Base-by-base conservation (phyloP, 257 asterid genomes). In the Verbascum thapsus region DNA sequence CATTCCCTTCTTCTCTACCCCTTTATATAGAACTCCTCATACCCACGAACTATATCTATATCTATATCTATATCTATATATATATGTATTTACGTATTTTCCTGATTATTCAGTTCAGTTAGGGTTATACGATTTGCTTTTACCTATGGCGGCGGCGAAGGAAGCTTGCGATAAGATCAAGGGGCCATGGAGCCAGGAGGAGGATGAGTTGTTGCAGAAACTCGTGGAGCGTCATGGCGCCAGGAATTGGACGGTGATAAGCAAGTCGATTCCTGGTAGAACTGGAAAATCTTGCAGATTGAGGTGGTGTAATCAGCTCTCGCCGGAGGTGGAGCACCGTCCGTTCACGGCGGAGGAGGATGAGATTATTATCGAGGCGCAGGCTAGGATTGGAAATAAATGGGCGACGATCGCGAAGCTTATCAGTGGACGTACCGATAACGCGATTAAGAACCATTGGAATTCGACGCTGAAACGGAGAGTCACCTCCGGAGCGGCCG, bases 301-400 rank as follows among this genome's bases (percentile, higher is more conserved):
- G 61, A 75, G 88, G 59, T 79, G 85, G 88, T 78, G 83, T 47
- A 82, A 82, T 20, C 85, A 82, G 78, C 81, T 82, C 2, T 76
- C 88, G 3, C 88, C 88, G 68, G 78, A n/a, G 58, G 85, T 82
- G 45, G 68, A 66, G 72, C 81, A 68, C 49, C 78, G 79, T 3
- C 49, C 85, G 59, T 82, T 82, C 73, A 64, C 83, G 61, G 67
- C 56, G 34, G 81, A 82, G 63, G 88, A 82, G 68, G 85, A 82
- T 15, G 77, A 50, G 7, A 57, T 74, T 8, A 76, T 82, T n/a
- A 40, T 82, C 5, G 13, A 17, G 61, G 85, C 83, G 53, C 88
- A 79, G 17, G 74, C 64, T 0, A 26, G 58, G 75, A 20, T 55
- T 1, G 88, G 88, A 6, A 82, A 82, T 58, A 65, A 55, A 61